A percentile compares a stretch with the other conserved stretches of the same genome.
Evolutionary conservation across 148 eudicot species (phyloP).

Genomic region (Arctostaphylos glauca): DNA sequence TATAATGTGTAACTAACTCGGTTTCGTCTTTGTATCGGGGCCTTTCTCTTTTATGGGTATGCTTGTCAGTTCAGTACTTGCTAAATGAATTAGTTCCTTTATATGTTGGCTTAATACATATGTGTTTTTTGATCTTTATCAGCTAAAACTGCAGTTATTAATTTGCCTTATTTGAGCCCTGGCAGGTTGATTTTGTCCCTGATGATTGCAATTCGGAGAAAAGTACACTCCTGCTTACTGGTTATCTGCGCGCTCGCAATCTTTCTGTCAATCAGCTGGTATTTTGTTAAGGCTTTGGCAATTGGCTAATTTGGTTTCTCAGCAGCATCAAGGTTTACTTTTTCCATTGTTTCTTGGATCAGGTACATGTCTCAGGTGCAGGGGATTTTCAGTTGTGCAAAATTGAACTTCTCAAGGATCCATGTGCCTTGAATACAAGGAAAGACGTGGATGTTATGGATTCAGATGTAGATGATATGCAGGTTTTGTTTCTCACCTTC

Average conservation of each 20-base stretch:
- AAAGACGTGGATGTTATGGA: slow-evolving; percentile 85
- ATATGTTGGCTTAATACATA: not conserved
- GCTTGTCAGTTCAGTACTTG: not conserved
- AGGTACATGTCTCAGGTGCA: slow-evolving; percentile 97
- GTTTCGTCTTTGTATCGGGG: not conserved
- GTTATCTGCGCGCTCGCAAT: slow-evolving; percentile 75
- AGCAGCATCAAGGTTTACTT: not conserved
- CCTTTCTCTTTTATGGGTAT: not conserved
- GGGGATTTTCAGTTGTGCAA: slow-evolving; percentile 87
- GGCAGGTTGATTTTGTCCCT: slow-evolving; percentile 66
- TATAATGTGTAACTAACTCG: not conserved
- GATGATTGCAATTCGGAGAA: slow-evolving; percentile 51
- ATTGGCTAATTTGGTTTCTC: slow-evolving; percentile 12
- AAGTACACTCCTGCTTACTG: slow-evolving; percentile 72
- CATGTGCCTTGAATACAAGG: slow-evolving; percentile 62
- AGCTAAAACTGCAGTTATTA: not conserved
- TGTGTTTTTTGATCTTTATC: not conserved
- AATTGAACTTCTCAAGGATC: slow-evolving; percentile 83
- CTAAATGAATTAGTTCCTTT: not conserved
- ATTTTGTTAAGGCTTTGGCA: slow-evolving; percentile 18
- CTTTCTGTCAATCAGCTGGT: slow-evolving; percentile 98
- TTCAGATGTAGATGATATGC: slow-evolving; percentile 57
- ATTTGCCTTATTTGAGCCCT: not conserved
- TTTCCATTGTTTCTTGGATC: slow-evolving; percentile 21
- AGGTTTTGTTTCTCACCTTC: slow-evolving; percentile 31